Conservation (phyloP, 768 basidiomycete species). For the Suillus spraguei region DNA sequence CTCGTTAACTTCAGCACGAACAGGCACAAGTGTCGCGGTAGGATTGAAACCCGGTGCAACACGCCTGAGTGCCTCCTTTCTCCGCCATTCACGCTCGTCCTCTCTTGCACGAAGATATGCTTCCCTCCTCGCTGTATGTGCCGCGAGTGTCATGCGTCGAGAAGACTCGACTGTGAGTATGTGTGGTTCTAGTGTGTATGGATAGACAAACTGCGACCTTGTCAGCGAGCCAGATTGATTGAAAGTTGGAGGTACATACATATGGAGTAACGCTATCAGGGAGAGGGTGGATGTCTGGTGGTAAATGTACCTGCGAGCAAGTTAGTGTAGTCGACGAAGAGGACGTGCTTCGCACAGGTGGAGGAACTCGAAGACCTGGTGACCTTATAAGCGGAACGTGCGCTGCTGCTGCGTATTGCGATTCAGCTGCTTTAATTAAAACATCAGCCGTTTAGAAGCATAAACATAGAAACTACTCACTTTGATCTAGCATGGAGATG, state of each 20-base stretch:
- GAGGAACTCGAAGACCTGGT: constrained; percentile 85
- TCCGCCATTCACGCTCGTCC: constrained; percentile 71
- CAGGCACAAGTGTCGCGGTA: constrained; percentile 48
- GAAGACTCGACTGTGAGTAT: constrained; percentile 75
- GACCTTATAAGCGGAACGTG: constrained; percentile 89
- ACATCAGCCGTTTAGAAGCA: not conserved
- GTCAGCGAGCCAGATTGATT: constrained; percentile 8
- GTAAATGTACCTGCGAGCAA: constrained; percentile 68
- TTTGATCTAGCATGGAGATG: not conserved
- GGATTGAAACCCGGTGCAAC: constrained; percentile 86
- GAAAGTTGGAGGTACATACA: constrained; percentile 44
- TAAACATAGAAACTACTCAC: not conserved
- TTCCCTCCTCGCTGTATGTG: constrained; percentile 68
- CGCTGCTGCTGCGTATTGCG: constrained; percentile 78
- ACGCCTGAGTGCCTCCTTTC: constrained; percentile 64
- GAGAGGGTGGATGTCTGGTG: constrained; percentile 92
- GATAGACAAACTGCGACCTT: constrained; percentile 85
- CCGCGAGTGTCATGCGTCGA: constrained; percentile 64
- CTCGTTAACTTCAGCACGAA: constrained; percentile 19
- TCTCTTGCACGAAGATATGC: constrained; percentile 70
- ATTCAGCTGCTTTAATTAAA: constrained; percentile 30
- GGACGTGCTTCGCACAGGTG: constrained; percentile 27
- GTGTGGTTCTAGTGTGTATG: constrained; percentile 91
- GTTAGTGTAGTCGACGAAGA: not conserved
- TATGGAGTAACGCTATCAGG: constrained; percentile 91